Conservation (phyloP, 305 asterid genomes). For the Fraxinus baroniana region DNA sequence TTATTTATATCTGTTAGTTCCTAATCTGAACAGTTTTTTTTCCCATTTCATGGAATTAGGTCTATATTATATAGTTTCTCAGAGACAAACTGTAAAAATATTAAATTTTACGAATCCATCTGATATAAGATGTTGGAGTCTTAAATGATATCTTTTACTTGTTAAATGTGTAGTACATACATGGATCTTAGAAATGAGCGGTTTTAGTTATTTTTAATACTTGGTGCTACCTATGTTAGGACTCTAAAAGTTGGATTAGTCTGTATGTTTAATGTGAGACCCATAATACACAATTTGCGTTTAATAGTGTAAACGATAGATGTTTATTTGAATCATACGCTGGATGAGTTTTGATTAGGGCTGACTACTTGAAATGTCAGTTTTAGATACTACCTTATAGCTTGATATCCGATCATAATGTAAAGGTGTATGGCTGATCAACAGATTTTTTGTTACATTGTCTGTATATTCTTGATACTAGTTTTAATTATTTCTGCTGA, state of each 20-base stretch:
- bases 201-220: conserved; percentile 1
- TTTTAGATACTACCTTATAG: not conserved
- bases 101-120: not conserved
- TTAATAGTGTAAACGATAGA: not conserved
- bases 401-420: not conserved
- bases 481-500: conserved; percentile 15
- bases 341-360: conserved; percentile 1
- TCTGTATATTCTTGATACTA: not conserved
- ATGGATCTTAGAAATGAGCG: not conserved
- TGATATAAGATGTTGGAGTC: not conserved
- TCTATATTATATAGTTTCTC: not conserved
- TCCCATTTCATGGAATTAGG: not conserved
- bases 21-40: not conserved
- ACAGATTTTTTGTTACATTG: not conserved
- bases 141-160: not conserved
- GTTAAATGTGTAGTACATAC: not conserved
- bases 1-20: not conserved
- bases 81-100: not conserved
- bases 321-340: conserved; percentile 11
- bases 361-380: not conserved
- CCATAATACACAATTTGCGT: not conserved
- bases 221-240: not conserved
- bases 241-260: not conserved
- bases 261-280: not conserved
- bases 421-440: not conserved